Conservation (phyloP, 2,329 filamentous ascomycete genomes). For the Aspergillus melleus region DNA sequence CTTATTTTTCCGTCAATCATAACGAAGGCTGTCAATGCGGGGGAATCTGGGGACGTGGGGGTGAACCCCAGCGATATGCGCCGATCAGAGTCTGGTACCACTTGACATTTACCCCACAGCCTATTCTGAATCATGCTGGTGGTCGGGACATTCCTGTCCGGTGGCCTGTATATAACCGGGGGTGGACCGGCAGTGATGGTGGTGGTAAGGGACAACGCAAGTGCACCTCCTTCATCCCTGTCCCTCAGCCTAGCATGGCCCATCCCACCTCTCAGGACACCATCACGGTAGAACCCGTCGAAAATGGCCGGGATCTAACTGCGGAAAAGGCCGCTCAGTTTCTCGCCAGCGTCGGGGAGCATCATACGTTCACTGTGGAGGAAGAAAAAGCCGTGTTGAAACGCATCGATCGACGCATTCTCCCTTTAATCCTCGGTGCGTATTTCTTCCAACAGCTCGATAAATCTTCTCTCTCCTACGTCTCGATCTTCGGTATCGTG, state of each 20-base stretch:
- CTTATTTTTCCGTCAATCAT: conserved; percentile 1
- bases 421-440: conserved; percentile 54
- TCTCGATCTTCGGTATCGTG: conserved; percentile 42
- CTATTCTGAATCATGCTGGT: neutral
- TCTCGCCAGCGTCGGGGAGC: conserved; percentile 8
- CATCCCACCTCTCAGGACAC: conserved; percentile 3
- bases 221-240: neutral
- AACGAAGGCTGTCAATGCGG: neutral
- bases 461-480: conserved; percentile 35
- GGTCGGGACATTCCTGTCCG: neutral
- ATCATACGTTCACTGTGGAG: conserved; percentile 45
- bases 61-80: neutral
- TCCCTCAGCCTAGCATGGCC: neutral
- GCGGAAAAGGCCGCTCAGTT: conserved; percentile 15
- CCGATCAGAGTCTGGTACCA: neutral
- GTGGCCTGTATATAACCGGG: neutral
- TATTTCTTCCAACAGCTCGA: conserved; percentile 62
- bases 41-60: neutral
- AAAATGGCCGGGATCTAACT: neutral
- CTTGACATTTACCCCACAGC: neutral
- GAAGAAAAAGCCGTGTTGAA: conserved; percentile 44
- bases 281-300: conserved; percentile 7
- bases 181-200: neutral
- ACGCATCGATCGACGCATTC: conserved; percentile 51
- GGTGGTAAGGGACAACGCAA: neutral